These are phyloP conservation scores for Verruconis gallopava DNA, from an alignment of 2,329 filamentous ascomycete genomes.

Conservation along the genomic window DNA sequence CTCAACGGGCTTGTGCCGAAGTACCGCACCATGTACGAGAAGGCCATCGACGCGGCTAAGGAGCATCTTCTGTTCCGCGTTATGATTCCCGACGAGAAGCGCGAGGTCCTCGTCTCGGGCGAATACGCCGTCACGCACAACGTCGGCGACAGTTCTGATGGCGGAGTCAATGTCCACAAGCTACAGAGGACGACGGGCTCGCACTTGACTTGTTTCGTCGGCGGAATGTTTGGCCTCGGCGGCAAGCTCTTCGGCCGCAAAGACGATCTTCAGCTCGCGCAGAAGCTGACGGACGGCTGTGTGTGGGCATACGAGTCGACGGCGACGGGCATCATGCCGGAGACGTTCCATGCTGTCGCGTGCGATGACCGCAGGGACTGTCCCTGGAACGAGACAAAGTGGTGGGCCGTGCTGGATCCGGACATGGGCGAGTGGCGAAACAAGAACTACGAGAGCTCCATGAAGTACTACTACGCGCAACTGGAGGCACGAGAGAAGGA, in stretches of 20 bases:
- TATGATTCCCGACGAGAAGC: conserved; percentile 29
- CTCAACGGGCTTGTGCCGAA: conserved; percentile 20
- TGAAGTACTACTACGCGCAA: conserved; percentile 19
- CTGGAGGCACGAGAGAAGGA: conserved; percentile 14
- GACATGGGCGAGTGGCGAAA: conserved; percentile 18
- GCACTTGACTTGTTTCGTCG: conserved; percentile 58
- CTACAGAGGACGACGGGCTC: conserved; percentile 31
- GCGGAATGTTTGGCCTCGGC: conserved; percentile 56
- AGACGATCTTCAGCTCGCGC: conserved; percentile 43
- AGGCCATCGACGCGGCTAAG: conserved; percentile 35
- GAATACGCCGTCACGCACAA: conserved; percentile 25
- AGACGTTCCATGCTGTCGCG: conserved; percentile 39
- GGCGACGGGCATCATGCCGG: conserved; percentile 48
- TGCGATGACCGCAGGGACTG: conserved; percentile 30
- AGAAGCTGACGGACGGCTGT: conserved; percentile 49
- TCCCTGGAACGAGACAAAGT: conserved; percentile 34
- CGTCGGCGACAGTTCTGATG: conserved; percentile 16
- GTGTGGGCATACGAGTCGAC: conserved; percentile 48
- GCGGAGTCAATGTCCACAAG: conserved; percentile 9
- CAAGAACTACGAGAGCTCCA: conserved; percentile 22
- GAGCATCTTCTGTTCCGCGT: conserved; percentile 32
- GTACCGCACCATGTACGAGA: conserved; percentile 34
- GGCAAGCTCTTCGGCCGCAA: conserved; percentile 45
- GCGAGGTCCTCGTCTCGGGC: conserved; percentile 37
- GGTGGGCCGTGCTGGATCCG: conserved; percentile 27